Base-by-base conservation (phyloP, 768 basidiomycete genomes). In the Royoungia palumana region DNA sequence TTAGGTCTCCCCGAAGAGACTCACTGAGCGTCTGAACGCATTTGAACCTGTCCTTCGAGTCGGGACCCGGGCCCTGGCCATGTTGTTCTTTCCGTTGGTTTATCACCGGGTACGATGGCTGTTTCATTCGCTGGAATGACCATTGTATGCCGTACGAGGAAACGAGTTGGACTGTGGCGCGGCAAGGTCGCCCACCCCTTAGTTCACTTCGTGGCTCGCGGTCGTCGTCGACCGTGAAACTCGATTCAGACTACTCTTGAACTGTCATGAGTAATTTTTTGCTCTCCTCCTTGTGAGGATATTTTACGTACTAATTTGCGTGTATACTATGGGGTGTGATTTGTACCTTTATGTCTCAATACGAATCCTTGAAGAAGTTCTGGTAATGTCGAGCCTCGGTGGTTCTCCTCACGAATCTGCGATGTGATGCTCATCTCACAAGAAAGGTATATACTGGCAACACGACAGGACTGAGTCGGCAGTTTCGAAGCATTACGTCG, bases 241-340 rank as follows among this genome's bases (percentile, higher is more conserved):
- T 67, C 61, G 63, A 68, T 57, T 70, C 66, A 67, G 66, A 67
- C 68, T 68, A 68, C 50, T 67, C 59, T 65, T 24, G 51, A 51
- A 21, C 57, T 67, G 60, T 63, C 43, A 19, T 55, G 50, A 27
- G 28, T 35, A 44, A 5, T 41, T 53, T 51, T 42, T 44, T 40
- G 19, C 16, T 17, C 4, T 16, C 46, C 49, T 49, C 53, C 41
- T 66, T 14, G 46, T 34, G 62, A 62, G 57, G 62, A 42, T 1
- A 7, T 4, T 22, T 2, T 28, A 28, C 28, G 11, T 10, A 28
- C n/a, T n/a, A n/a, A n/a, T n/a, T n/a, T n/a, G n/a, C n/a, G n/a
- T n/a, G n/a, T n/a, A n/a, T n/a, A n/a, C n/a, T n/a, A n/a, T n/a
- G n/a, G n/a, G n/a, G n/a, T n/a, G n/a, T n/a, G n/a, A n/a, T n/a